Evolutionary conservation across 345 rosid genomes (phyloP).

Genomic region (Cardamine chenopodiifolia): DNA sequence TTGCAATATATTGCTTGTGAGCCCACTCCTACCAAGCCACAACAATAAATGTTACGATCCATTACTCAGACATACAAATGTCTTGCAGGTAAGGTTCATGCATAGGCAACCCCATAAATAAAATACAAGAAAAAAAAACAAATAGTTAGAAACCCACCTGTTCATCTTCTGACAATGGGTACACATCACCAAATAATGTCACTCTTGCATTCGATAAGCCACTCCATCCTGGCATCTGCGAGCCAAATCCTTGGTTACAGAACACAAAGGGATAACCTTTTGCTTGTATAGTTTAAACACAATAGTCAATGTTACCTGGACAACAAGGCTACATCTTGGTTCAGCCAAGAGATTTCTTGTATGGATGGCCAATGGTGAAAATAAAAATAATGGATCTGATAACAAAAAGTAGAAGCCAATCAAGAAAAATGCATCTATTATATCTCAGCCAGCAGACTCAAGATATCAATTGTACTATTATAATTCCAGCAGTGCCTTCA

Average conservation of each 20-base stretch:
- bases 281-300: neutral
- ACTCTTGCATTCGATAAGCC: slow-evolving; percentile 98
- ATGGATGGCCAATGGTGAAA: slow-evolving; percentile 95
- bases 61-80: neutral
- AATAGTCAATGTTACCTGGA: slow-evolving; percentile 59
- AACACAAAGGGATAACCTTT: slow-evolving; percentile 11
- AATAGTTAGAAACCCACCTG: slow-evolving; percentile 53
- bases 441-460: slow-evolving; percentile 9
- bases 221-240: slow-evolving; percentile 96
- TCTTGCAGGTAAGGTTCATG: neutral
- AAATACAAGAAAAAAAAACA: neutral
- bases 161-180: slow-evolving; percentile 82
- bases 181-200: slow-evolving; percentile 93
- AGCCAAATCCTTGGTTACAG: slow-evolving; percentile 32
- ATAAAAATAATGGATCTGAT: slow-evolving; percentile 92
- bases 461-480: slow-evolving; percentile 8
- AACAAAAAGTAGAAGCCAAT: slow-evolving; percentile 24
- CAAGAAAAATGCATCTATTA: slow-evolving; percentile 12
- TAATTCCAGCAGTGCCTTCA: slow-evolving; percentile 11
- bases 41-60: slow-evolving; percentile 6
- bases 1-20: slow-evolving; percentile 83
- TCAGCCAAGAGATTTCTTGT: slow-evolving; percentile 85
- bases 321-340: slow-evolving; percentile 92
- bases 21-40: slow-evolving; percentile 84
- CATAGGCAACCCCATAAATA: neutral